Evolutionary conservation across 1,284 basidiomycete genomes (phyloP), one percentile per base, ranked within the genome.

Genomic region (Malassezia dermatis): DNA sequence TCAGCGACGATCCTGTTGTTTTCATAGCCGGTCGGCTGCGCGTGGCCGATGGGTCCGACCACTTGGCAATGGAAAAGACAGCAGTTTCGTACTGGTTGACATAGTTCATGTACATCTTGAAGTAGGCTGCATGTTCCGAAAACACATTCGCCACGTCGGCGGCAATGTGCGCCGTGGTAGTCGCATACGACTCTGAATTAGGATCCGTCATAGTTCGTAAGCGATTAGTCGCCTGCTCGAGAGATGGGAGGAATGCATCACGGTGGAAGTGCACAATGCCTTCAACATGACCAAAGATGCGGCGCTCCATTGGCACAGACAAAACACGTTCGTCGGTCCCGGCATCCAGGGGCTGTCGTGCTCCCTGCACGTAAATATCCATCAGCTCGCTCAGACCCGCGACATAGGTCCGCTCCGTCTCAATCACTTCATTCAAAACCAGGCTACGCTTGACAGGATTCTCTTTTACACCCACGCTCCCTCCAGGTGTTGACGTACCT

Each of bases 401-500:
- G 54, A 95, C 88, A 75, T 98, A 99, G 1, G 91, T 91, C 60
- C 88, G 81, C 76, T 99, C 93, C 40, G 93, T 96, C 67, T 86
- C 88, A 67, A 64, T 69, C 63, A 56, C 76, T 65, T 77, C 76
- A n/a, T 60, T 51, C 34, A 77, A 59, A 28, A 77, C 67, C 3
- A 61, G 60, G 43, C 65, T 60, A 5, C 76, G 65, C 50, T 69
- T 63, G 19, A 53, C 52, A 3, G 74, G 63, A 48, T 77, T 69
- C 45, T 75, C 68, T 56, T 70, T 73, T 45, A 51, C 31, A 8
- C 28, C 49, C 48, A 56, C 6, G 56, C 31, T 32, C 57, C 54
- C 11, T 49, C 19, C 11, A 3, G 37, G 17, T 11, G 19, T 39
- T 3, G 37, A 39, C 7, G 37, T 21, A 13, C 15, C 26, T 4